A percentile compares a stretch with the other conserved stretches of the same genome.
Conservation (phyloP, 306 rosid genomes). For the Prunus davidiana region DNA sequence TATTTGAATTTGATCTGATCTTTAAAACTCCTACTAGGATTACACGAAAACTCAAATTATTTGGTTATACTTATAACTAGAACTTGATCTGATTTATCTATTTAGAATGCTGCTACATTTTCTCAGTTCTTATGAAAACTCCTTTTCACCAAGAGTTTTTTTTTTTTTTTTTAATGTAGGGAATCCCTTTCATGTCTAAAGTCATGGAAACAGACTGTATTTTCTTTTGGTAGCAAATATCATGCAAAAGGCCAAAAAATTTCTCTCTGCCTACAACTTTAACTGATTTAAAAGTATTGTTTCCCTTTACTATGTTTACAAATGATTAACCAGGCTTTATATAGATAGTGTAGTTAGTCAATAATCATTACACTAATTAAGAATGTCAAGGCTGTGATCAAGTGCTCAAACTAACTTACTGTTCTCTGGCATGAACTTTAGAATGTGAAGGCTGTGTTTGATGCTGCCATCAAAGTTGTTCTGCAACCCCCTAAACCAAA, state of each 20-base stretch:
- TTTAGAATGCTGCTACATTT: background rate
- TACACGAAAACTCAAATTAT: too few species aligned
- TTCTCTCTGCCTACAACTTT: background rate
- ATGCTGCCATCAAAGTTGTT: conserved; percentile 67
- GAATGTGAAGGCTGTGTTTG: conserved; percentile 65
- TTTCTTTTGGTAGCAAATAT: background rate
- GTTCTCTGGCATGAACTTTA: conserved; percentile 15
- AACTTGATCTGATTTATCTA: too few species aligned
- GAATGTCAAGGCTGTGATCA: too few species aligned
- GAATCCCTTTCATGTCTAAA: background rate
- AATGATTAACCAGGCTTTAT: background rate
- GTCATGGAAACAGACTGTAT: background rate
- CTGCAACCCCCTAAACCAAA: conserved; percentile 53
- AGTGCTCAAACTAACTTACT: background rate
- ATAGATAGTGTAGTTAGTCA: background rate
- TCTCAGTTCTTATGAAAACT: background rate
- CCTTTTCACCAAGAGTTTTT: background rate
- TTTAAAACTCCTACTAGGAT: too few species aligned
- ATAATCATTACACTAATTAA: too few species aligned
- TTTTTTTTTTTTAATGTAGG: too few species aligned
- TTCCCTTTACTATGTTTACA: background rate
- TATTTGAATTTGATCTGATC: background rate
- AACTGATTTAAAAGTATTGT: too few species aligned
- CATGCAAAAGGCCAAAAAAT: background rate
- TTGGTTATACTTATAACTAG: too few species aligned